Evolutionary conservation across 108 stramenopile genomes (phyloP).

Genomic region (Seminavis robusta): DNA sequence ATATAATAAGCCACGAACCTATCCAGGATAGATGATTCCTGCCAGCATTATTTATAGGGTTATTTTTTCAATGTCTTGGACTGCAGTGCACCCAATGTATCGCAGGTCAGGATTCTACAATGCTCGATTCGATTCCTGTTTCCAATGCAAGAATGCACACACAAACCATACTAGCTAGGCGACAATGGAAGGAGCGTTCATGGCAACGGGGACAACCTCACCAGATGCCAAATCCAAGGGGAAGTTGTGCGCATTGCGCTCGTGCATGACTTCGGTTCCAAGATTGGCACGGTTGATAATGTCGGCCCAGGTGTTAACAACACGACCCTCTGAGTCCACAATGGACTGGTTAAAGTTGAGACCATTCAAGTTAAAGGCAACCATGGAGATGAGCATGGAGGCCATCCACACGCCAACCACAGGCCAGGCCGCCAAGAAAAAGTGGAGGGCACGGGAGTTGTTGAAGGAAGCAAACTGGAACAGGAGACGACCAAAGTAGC

Average conservation of each 20-base stretch:
- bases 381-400: constrained; percentile 29
- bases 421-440: constrained; percentile 34
- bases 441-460: constrained; percentile 38
- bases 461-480: constrained; percentile 39
- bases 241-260: constrained; percentile 33
- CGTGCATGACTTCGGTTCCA: constrained; percentile 33
- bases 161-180: too few relatives aligned
- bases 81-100: too few relatives aligned
- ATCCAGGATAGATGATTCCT: too few relatives aligned
- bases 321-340: constrained; percentile 27
- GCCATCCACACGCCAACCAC: constrained; percentile 30
- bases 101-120: too few relatives aligned
- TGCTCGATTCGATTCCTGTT: too few relatives aligned
- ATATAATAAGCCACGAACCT: too few relatives aligned
- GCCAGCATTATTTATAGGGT: too few relatives aligned
- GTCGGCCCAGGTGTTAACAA: constrained; percentile 36
- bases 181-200: constrained; percentile 22
- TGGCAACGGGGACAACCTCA: constrained; percentile 26
- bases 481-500: constrained; percentile 34
- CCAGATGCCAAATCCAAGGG: constrained; percentile 29
- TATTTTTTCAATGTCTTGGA: too few relatives aligned
- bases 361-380: constrained; percentile 32
- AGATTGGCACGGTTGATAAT: constrained; percentile 35
- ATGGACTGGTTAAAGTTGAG: constrained; percentile 27
- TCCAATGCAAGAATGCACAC: too few relatives aligned